Evolutionary conservation across 345 rosid species (phyloP).

Genomic region (Populus euphratica): DNA sequence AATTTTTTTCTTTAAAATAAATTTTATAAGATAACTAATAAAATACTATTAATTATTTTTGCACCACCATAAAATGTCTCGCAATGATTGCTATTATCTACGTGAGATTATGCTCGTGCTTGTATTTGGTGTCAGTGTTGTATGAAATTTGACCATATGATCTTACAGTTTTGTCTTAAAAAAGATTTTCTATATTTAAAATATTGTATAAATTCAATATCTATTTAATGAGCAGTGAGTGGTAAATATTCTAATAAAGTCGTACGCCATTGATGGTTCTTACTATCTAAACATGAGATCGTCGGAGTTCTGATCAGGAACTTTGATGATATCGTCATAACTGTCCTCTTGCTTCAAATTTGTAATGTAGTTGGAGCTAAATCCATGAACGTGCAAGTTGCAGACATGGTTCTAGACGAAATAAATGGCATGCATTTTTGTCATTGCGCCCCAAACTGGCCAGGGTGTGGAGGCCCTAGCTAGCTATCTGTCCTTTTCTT

Average conservation of each 20-base stretch:
- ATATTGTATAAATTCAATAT: too few species aligned
- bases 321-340: neutral
- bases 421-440: neutral
- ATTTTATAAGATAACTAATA: too few species aligned
- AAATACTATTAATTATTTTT: too few species aligned
- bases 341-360: neutral
- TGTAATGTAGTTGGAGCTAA: neutral
- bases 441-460: neutral
- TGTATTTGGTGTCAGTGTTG: too few species aligned
- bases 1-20: too few species aligned
- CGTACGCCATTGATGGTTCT: neutral
- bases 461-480: slow-evolving; percentile 11
- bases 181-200: too few species aligned
- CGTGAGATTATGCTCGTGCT: too few species aligned
- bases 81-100: too few species aligned
- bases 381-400: neutral
- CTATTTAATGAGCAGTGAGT: neutral
- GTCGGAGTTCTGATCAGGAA: neutral
- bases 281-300: neutral
- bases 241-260: neutral
- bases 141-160: too few species aligned
- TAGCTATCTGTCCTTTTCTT: slow-evolving; percentile 3
- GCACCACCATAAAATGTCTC: too few species aligned
- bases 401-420: neutral
- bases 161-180: too few species aligned